A percentile compares a stretch with the other conserved stretches of the same genome.
Evolutionary conservation across 352 stramenopile genomes (phyloP).

Genomic region (Phytophthora capsici): DNA sequence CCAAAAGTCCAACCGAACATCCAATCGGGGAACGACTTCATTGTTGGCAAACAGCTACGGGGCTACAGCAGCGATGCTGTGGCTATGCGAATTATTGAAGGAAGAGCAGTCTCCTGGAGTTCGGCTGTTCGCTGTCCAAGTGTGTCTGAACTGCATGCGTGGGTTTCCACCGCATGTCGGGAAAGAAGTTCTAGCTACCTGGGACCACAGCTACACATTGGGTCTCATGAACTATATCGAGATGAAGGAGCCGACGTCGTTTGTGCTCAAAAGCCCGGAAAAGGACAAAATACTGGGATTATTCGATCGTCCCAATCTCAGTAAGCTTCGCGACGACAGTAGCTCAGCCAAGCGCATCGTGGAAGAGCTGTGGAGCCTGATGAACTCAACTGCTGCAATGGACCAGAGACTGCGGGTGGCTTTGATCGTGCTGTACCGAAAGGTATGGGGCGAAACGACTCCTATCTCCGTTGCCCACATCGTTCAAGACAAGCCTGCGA

Average conservation of each 20-base stretch:
- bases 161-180: conserved; percentile 76
- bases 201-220: conserved; percentile 85
- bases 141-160: conserved; percentile 83
- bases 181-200: conserved; percentile 79
- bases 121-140: conserved; percentile 77
- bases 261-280: conserved; percentile 77
- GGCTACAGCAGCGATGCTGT: conserved; percentile 70
- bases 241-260: conserved; percentile 77
- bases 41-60: conserved; percentile 68
- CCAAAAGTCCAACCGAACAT: conserved; percentile 24
- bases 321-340: conserved; percentile 78
- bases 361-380: conserved; percentile 75
- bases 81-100: conserved; percentile 70
- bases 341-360: conserved; percentile 68
- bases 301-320: conserved; percentile 65
- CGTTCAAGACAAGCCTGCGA: conserved; percentile 77
- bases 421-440: conserved; percentile 79
- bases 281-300: conserved; percentile 73
- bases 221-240: conserved; percentile 78
- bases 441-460: conserved; percentile 85
- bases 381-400: conserved; percentile 65
- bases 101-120: conserved; percentile 73
- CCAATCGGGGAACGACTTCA: conserved; percentile 8
- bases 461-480: conserved; percentile 82
- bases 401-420: conserved; percentile 82